Percentiles rank a stretch among this genome's conserved stretches.
phyloP scores from a whole-genome alignment of 164 flowering plant species.

The Liriodendron chinense region DNA sequence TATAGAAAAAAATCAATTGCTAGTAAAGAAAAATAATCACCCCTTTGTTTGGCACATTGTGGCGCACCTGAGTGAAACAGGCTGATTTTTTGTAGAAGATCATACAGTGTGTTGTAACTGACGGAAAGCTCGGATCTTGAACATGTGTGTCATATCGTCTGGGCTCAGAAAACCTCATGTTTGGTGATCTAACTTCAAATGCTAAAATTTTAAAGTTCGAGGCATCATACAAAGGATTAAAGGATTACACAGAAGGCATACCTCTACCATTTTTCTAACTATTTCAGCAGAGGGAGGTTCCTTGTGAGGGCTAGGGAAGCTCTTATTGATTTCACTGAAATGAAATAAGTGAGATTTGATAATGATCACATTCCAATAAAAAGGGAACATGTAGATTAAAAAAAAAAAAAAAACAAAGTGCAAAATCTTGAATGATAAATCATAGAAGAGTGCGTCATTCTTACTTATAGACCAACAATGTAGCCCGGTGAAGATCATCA shows the following conservation, averaged over 20 bases:
- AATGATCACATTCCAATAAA: not conserved
- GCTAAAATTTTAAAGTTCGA: not conserved
- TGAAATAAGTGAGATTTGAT: not conserved
- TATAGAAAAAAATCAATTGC: too few species aligned
- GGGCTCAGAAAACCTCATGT: not conserved
- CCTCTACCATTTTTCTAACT: slow-evolving; percentile 7
- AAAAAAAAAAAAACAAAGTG: not conserved
- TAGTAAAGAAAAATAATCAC: too few species aligned
- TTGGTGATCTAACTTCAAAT: not conserved
- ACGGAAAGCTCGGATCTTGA: too few species aligned
- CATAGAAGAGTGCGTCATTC: too few species aligned
- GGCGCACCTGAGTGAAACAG: too few species aligned
- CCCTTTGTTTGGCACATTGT: too few species aligned
- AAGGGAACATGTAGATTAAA: not conserved
- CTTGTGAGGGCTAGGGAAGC: slow-evolving; percentile 13
- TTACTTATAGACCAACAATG: slow-evolving; percentile 14
- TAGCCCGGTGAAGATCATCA: slow-evolving; percentile 8
- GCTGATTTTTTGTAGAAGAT: too few species aligned
- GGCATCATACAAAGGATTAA: not conserved
- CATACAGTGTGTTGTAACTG: too few species aligned
- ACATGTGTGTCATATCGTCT: too few species aligned
- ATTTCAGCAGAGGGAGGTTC: slow-evolving; percentile 12
- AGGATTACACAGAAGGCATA: not conserved
- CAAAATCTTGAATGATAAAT: not conserved
- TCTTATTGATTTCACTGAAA: slow-evolving; percentile 13